Evolutionary conservation across 2,329 filamentous ascomycete species (phyloP).

Genomic region (Didymella keratinophila): DNA sequence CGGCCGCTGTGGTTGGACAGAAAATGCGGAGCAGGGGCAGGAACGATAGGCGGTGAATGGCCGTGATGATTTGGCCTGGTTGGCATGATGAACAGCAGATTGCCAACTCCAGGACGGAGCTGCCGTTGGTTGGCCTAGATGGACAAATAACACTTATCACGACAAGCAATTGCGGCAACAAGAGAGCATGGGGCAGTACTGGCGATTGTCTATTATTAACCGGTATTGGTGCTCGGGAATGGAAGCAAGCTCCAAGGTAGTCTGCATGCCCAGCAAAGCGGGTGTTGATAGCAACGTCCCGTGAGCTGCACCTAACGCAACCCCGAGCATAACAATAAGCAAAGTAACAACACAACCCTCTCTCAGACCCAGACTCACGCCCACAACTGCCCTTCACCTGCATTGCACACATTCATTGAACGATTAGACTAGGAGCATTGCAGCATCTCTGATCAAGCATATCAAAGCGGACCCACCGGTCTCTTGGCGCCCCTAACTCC

Average conservation of each 20-base stretch:
- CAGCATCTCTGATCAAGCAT: constrained; percentile 18
- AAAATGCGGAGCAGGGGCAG: constrained; percentile 19
- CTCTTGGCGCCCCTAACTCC: constrained; percentile 23
- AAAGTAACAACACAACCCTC: constrained; percentile 11
- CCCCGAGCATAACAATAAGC: constrained; percentile 15
- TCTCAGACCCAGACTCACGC: background rate
- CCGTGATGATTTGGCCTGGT: constrained; percentile 2
- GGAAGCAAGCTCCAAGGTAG: constrained; percentile 18
- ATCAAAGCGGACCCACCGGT: constrained; percentile 18
- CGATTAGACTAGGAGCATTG: background rate
- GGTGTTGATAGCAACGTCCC: constrained; percentile 19
- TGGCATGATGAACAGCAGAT: constrained; percentile 15
- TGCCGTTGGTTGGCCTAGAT: constrained; percentile 8
- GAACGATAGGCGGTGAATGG: constrained; percentile 21
- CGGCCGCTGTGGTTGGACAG: constrained; percentile 13
- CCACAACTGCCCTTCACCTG: background rate
- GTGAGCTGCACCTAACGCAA: constrained; percentile 13
- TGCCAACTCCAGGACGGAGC: constrained; percentile 9
- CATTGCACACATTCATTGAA: background rate
- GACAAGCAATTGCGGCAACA: constrained; percentile 18
- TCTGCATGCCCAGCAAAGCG: constrained; percentile 12
- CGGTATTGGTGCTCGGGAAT: constrained; percentile 18
- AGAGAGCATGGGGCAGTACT: constrained; percentile 9
- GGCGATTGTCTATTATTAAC: constrained; percentile 20
- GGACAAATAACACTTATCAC: constrained; percentile 8